Base-by-base conservation (phyloP, 1,139 yeast species). In the Suhomyces atakaporum region DNA sequence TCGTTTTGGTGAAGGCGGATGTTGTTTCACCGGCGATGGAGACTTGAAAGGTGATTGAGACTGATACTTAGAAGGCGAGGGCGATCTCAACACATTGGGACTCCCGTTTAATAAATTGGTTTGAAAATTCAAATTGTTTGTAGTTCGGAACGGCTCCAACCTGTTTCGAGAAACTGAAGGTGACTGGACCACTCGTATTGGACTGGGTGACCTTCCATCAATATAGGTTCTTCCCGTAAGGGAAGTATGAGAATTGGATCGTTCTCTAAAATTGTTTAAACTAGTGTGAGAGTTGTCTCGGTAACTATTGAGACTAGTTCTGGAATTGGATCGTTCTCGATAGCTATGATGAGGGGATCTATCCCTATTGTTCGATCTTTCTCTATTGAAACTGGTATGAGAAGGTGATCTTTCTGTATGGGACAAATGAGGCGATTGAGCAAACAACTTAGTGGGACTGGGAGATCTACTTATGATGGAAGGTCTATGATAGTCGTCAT, bases 41-140 rank as follows among this genome's bases (percentile, higher is more conserved):
- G 45, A 42, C 22, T 38, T 36, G 36, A 40, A 38, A 9, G 42
- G 41, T 9, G 43, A 31, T 14, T 35, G 36, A 11, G 36, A 29
- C 13, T 33, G 40, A 16, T 29, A 32, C 25, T 38, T 44, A n/a
- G 37, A 27, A 7, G 47, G 45, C 7, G 50, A 43, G 7, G 44
- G 44, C 13, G 45, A 39, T 26, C 44, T 29, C 21, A 40, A 33
- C 10, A 30, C 18, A 29, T 34, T 33, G 18, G 38, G 33, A 21
- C 13, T 23, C 16, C 31, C 31, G 19, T 28, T 24, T 8, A 27
- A 33, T 18, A 33, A 26, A 24, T 27, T 33, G 20, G 27, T 27
- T 24, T 33, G 36, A 28, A 33, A 27, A 18, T 31, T 31, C 10
- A 33, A 14, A 14, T 27, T 23, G 8, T 10, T 34, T 19, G 33